Percentiles rank a stretch among this genome's conserved stretches.
Conservation (phyloP, 169 alveolate species). For the Plasmodium vinckei region DNA sequence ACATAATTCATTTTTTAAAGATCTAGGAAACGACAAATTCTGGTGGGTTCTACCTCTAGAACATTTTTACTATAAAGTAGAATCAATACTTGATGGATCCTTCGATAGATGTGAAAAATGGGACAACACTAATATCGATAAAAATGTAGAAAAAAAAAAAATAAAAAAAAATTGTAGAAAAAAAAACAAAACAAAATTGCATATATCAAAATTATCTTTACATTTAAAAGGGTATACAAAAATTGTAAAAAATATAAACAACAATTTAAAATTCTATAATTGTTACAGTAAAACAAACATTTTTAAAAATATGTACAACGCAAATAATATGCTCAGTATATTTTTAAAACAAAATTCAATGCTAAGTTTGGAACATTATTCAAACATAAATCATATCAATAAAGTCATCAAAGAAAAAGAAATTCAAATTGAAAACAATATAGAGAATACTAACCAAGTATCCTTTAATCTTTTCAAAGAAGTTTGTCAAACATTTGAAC, state of each 20-base stretch:
- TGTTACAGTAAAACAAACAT: slow-evolving; percentile 34
- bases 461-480: too few species aligned
- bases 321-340: not conserved
- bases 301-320: slow-evolving; percentile 41
- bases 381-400: too few species aligned
- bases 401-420: too few species aligned
- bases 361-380: too few species aligned
- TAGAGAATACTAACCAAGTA: too few species aligned
- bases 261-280: slow-evolving; percentile 32
- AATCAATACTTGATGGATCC: slow-evolving; percentile 1
- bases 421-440: too few species aligned
- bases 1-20: slow-evolving; percentile 11
- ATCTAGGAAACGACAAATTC: not conserved
- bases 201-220: not conserved
- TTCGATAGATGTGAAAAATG: too few species aligned
- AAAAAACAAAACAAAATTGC: not conserved
- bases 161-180: not conserved
- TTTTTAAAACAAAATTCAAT: not conserved
- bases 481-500: not conserved
- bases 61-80: slow-evolving; percentile 16
- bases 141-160: not conserved
- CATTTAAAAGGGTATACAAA: not conserved
- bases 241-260: not conserved
- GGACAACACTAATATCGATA: not conserved
- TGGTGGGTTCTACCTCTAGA: slow-evolving; percentile 74